Evolutionary conservation across 805 yeast species (phyloP).

Genomic region (Pichia insulana): DNA sequence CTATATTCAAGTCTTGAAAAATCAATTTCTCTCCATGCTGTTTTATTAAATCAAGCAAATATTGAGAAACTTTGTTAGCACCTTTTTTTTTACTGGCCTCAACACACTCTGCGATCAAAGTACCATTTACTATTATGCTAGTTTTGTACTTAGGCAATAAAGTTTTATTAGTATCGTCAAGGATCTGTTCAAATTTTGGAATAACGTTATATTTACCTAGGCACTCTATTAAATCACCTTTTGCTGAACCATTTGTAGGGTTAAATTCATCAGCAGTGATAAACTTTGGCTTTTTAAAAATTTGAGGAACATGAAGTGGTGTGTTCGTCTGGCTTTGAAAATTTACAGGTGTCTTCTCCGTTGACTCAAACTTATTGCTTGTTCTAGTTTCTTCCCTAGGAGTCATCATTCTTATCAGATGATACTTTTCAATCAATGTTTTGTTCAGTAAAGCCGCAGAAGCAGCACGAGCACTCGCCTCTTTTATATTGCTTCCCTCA

Average conservation of each 20-base stretch:
- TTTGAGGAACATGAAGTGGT: not conserved
- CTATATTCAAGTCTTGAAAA: not conserved
- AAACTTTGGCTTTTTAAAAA: conserved; percentile 2
- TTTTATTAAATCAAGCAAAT: conserved; percentile 13
- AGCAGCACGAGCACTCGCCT: conserved; percentile 83
- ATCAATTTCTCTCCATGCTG: conserved; percentile 1
- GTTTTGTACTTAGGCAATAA: conserved; percentile 18
- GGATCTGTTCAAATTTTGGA: conserved; percentile 26
- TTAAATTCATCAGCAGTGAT: conserved; percentile 1
- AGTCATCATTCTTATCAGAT: conserved; percentile 43
- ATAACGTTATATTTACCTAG: conserved; percentile 11
- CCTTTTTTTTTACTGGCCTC: conserved; percentile 32
- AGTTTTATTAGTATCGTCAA: conserved; percentile 3
- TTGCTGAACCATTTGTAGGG: conserved; percentile 6
- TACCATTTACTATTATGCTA: conserved; percentile 25
- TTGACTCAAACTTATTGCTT: conserved; percentile 1
- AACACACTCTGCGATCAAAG: conserved; percentile 26
- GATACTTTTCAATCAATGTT: conserved; percentile 53
- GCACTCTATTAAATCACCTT: conserved; percentile 2
- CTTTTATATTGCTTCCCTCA: conserved; percentile 55
- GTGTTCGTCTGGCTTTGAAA: too few species aligned
- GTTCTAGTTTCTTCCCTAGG: conserved; percentile 31
- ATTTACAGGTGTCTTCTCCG: too few species aligned
- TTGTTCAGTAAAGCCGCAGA: conserved; percentile 61
- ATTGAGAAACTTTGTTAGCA: conserved; percentile 32